Percentiles rank a stretch among this genome's conserved stretches.
Evolutionary conservation across 352 stramenopile species (phyloP).

Genomic region (Globisporangium takayamanum): DNA sequence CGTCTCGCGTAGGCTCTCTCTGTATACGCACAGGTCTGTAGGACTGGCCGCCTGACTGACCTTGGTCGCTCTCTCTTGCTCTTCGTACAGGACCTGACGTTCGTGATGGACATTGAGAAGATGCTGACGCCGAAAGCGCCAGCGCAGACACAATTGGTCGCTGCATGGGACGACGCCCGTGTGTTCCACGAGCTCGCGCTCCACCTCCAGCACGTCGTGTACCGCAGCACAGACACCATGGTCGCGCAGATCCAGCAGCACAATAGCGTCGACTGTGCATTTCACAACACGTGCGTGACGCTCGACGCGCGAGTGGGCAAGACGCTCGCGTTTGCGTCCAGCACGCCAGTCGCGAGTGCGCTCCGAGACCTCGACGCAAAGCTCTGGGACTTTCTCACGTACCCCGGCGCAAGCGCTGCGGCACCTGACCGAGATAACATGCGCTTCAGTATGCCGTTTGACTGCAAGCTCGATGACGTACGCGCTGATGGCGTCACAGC

Average conservation of each 20-base stretch:
- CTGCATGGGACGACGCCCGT: not conserved
- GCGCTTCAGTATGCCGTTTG: constrained; percentile 2
- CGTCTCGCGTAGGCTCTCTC: not conserved
- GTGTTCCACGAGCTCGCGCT: not conserved
- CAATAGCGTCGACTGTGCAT: not conserved
- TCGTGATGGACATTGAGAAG: constrained; percentile 3
- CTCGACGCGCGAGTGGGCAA: constrained; percentile 2
- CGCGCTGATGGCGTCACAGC: not conserved
- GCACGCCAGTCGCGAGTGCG: not conserved
- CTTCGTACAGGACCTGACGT: constrained; percentile 4
- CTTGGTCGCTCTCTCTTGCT: not conserved
- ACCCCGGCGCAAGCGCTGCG: not conserved
- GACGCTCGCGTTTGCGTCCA: constrained; percentile 8
- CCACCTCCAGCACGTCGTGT: constrained; percentile 4
- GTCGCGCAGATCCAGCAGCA: not conserved
- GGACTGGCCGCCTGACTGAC: too few species aligned
- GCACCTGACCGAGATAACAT: not conserved
- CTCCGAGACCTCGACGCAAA: not conserved
- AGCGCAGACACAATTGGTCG: not conserved
- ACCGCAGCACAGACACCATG: not conserved
- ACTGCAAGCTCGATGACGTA: constrained; percentile 1
- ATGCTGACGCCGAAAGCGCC: not conserved
- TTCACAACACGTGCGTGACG: constrained; percentile 2
- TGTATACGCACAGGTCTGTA: not conserved
- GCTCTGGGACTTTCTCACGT: not conserved